A percentile compares a stretch with the other conserved stretches of the same genome.
Evolutionary conservation across 495 filamentous ascomycete species (phyloP).

Genomic region (Penicillium steckii): DNA sequence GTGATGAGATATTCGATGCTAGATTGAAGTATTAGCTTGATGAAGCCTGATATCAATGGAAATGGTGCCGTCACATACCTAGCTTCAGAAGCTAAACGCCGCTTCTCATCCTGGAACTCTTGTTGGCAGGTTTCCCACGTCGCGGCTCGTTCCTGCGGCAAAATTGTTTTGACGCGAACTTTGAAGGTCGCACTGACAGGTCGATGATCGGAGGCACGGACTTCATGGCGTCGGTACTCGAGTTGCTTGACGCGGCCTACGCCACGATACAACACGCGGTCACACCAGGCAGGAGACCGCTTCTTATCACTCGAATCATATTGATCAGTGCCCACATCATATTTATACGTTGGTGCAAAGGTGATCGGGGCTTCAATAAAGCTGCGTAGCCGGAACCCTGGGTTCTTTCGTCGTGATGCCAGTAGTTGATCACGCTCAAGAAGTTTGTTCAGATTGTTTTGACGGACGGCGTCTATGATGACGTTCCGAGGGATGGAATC

Average conservation of each 20-base stretch:
- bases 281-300: slow-evolving; percentile 95
- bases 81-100: slow-evolving; percentile 60
- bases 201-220: slow-evolving; percentile 86
- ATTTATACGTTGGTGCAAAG: slow-evolving; percentile 97
- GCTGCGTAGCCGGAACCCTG: slow-evolving; percentile 79
- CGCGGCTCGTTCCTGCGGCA: slow-evolving; percentile 57
- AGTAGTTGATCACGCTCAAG: slow-evolving; percentile 93
- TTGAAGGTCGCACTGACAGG: slow-evolving; percentile 85
- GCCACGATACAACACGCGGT: slow-evolving; percentile 85
- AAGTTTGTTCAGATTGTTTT: slow-evolving; percentile 82
- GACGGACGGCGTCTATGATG: slow-evolving; percentile 77
- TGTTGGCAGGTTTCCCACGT: slow-evolving; percentile 71
- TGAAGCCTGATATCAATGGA: too few species aligned
- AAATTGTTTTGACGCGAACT: slow-evolving; percentile 77
- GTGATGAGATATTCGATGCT: slow-evolving; percentile 55
- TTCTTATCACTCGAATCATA: slow-evolving; percentile 96
- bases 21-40: not conserved
- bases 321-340: slow-evolving; percentile 89
- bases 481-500: slow-evolving; percentile 93
- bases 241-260: slow-evolving; percentile 79
- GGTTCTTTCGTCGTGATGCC: slow-evolving; percentile 80
- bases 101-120: slow-evolving; percentile 68
- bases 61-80: too few species aligned
- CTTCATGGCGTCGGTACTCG: slow-evolving; percentile 85
- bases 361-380: slow-evolving; percentile 85